Conservation (phyloP, 2,329 filamentous ascomycete species). For the Phoma herbarum region DNA sequence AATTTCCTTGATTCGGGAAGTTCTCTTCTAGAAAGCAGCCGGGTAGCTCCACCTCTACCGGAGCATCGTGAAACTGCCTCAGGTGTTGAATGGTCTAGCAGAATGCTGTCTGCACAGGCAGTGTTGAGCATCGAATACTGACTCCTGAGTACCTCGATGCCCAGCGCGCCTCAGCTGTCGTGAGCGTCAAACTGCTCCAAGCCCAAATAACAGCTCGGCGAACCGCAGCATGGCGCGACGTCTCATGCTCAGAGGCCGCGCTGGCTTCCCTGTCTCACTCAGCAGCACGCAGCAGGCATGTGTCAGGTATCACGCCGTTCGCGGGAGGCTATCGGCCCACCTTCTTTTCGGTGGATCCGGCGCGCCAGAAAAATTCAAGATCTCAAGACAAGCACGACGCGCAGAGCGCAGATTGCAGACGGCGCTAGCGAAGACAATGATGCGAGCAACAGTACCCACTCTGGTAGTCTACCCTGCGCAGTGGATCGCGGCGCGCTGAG, state of each 20-base stretch:
- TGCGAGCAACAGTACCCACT: slow-evolving; percentile 20
- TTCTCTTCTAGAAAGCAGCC: slow-evolving; percentile 5
- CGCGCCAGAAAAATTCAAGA: slow-evolving; percentile 19
- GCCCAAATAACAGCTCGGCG: slow-evolving; percentile 11
- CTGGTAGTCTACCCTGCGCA: slow-evolving; percentile 18
- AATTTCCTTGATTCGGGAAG: slow-evolving; percentile 3
- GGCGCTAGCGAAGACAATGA: slow-evolving; percentile 18
- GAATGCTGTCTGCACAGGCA: slow-evolving; percentile 4
- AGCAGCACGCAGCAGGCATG: slow-evolving; percentile 17
- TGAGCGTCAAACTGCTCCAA: not conserved
- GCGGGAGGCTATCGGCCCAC: slow-evolving; percentile 21
- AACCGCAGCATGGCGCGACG: slow-evolving; percentile 2
- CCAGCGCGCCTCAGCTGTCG: slow-evolving; percentile 9
- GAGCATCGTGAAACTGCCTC: slow-evolving; percentile 12
- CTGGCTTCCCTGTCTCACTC: slow-evolving; percentile 6
- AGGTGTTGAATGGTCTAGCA: slow-evolving; percentile 10
- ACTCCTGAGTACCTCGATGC: slow-evolving; percentile 4
- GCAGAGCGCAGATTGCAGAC: slow-evolving; percentile 16
- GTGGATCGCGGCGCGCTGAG: slow-evolving; percentile 18
- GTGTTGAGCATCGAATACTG: not conserved
- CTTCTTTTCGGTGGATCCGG: slow-evolving; percentile 14
- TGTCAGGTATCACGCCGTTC: slow-evolving; percentile 22
- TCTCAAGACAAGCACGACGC: slow-evolving; percentile 13
- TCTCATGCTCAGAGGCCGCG: slow-evolving; percentile 1
- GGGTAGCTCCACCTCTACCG: slow-evolving; percentile 12